phyloP scores from a whole-genome alignment of 2,329 filamentous ascomycete species.

The Fusarium staphyleae region DNA sequence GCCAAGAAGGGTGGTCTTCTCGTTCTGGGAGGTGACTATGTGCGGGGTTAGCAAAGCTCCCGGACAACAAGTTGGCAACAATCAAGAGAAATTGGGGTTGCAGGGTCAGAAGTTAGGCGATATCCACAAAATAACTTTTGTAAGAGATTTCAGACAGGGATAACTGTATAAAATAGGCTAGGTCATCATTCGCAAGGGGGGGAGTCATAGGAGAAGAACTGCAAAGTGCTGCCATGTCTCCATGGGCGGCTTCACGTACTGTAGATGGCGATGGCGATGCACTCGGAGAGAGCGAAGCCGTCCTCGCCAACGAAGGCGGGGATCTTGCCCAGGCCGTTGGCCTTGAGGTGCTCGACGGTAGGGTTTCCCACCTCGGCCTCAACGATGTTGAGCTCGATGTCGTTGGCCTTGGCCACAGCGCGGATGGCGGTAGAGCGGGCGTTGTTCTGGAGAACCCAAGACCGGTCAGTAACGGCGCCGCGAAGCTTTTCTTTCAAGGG shows the following conservation, averaged over 20 bases:
- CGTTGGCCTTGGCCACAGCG: constrained; percentile 97
- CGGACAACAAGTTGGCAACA: constrained; percentile 40
- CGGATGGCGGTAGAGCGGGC: constrained; percentile 86
- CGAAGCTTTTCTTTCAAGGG: constrained; percentile 26
- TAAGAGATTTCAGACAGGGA: constrained; percentile 90
- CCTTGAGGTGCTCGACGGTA: constrained; percentile 79
- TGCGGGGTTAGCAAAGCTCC: constrained; percentile 45
- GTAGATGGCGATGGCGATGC: constrained; percentile 96
- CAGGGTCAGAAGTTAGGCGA: constrained; percentile 81
- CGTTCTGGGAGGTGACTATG: constrained; percentile 96
- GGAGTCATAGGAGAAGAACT: constrained; percentile 18
- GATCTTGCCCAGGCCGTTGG: constrained; percentile 89
- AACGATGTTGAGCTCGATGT: constrained; percentile 88
- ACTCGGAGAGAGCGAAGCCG: constrained; percentile 88
- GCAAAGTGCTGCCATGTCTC: constrained; percentile 42
- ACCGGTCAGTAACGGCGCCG: constrained; percentile 46
- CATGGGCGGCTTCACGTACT: constrained; percentile 67
- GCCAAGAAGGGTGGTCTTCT: constrained; percentile 98
- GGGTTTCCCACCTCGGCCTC: constrained; percentile 71
- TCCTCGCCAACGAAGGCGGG: constrained; percentile 93
- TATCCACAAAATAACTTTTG: constrained; percentile 76
- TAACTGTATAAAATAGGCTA: constrained; percentile 86
- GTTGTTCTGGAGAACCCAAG: constrained; percentile 70
- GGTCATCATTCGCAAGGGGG: constrained; percentile 67
- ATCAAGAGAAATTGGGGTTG: constrained; percentile 38